Evolutionary conservation across 202 grass and related monocot genomes (phyloP), one percentile per base, ranked within the genome.

Genomic region (Thinopyrum obtusiflorum): DNA sequence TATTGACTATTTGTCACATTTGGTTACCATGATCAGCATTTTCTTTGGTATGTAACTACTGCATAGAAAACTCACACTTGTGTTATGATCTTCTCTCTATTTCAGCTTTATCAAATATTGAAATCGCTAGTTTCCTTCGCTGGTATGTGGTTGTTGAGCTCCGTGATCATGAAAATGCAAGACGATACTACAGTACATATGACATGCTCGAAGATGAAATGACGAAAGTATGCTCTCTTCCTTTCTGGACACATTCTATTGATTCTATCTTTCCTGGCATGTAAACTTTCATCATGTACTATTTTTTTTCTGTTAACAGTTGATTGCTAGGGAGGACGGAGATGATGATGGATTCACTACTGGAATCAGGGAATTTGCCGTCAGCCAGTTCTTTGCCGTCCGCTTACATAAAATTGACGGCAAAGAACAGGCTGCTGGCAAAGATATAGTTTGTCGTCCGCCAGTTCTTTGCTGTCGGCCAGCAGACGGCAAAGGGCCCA

Each of bases 111-210:
- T 99, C 97, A 85, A 99, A 99, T 87, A 94, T 99, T 83, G 93
- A 99, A 87, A 96, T 99, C 84, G 97, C 92, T 61, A 99, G 97
- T 86, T 99, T 99, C 85, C 86, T 99, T 72, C 92, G 92, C 64
- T 99, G 97, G 97, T 99, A 99, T 83, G 87, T 99, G 61, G 76
- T 94, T 73, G 97, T 99, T 42, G 97, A 99, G 88, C 92, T 99
- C 83, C 93, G 90, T 29, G 86, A 92, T 86, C 90, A 75, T 70
- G 78, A 89, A 85, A 90, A 92, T 90, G 93, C 97, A 83, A 99
- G 85, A 75, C 88, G 92, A 44, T 99, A 94, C 75, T 94, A 92
- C 64, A 86, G 73, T 78, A 99, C 90, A 15, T 94, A 99, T 90
- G 97, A 99, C 76, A 86, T 96, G 92, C 90, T 99, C 61, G 92